Conservation (phyloP, 169 alveolate genomes). For the Cytauxzoon felis region DNA sequence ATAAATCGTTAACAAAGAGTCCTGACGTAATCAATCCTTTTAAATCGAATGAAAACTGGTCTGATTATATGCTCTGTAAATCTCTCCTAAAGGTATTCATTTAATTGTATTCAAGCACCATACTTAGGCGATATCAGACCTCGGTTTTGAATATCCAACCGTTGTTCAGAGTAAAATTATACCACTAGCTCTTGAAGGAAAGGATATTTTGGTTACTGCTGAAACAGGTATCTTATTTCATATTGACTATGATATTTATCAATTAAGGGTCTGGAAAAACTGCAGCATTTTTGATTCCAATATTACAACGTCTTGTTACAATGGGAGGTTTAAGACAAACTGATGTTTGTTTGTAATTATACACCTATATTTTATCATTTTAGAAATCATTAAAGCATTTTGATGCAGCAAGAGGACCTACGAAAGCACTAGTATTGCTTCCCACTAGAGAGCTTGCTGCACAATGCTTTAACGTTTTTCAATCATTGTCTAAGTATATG, state of each 20-base stretch:
- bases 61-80: slow-evolving; percentile 37
- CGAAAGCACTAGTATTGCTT: slow-evolving; percentile 82
- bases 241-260: neutral
- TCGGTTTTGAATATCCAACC: slow-evolving; percentile 79
- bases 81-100: slow-evolving; percentile 33
- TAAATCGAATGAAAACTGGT: slow-evolving; percentile 30
- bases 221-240: slow-evolving; percentile 74
- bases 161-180: slow-evolving; percentile 82
- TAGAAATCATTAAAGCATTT: slow-evolving; percentile 1
- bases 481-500: slow-evolving; percentile 75
- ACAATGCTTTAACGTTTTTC: slow-evolving; percentile 82
- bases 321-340: slow-evolving; percentile 71
- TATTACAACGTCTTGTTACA: slow-evolving; percentile 77
- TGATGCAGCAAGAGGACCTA: slow-evolving; percentile 58
- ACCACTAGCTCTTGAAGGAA: slow-evolving; percentile 84
- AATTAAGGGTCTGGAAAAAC: slow-evolving; percentile 86
- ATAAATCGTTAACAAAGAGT: neutral
- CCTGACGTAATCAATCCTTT: slow-evolving; percentile 7
- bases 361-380: neutral
- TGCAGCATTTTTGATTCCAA: slow-evolving; percentile 85
- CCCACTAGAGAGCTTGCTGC: slow-evolving; percentile 91
- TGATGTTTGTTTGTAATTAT: slow-evolving; percentile 28
- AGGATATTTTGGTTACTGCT: slow-evolving; percentile 82
- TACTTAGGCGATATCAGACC: slow-evolving; percentile 71
- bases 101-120: neutral